These are phyloP conservation scores for Lecanicillium sp. DNA, from an alignment of 2,329 filamentous ascomycete species.

Conservation along the genomic window DNA sequence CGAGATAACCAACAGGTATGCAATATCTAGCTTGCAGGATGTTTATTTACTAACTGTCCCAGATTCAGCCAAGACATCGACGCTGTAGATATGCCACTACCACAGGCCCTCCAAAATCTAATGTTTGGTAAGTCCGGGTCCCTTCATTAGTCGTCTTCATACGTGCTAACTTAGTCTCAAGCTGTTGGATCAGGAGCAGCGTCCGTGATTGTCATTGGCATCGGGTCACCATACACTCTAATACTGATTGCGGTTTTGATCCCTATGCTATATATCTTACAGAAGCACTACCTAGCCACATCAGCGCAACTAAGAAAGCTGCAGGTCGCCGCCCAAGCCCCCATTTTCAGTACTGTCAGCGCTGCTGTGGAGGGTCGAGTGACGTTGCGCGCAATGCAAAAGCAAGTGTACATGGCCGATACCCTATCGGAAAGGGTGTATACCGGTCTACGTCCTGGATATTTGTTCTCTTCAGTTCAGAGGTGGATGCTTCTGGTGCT, in stretches of 20 bases:
- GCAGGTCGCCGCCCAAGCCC: constrained; percentile 3
- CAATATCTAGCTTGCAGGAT: too few relatives aligned
- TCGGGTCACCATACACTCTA: constrained; percentile 3
- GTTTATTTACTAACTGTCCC: too few relatives aligned
- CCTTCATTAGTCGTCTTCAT: too few relatives aligned
- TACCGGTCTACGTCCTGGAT: not conserved
- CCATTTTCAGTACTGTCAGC: constrained; percentile 2
- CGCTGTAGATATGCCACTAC: constrained; percentile 1
- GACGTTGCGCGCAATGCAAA: not conserved
- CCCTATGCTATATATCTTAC: not conserved
- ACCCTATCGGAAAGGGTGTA: not conserved
- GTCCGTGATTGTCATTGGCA: constrained; percentile 3
- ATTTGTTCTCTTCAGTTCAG: constrained; percentile 1
- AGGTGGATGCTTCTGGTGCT: constrained; percentile 1
- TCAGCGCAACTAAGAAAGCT: constrained; percentile 2
- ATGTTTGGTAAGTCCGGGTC: not conserved
- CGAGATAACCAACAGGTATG: constrained; percentile 2
- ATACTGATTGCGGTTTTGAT: not conserved
- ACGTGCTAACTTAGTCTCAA: not conserved
- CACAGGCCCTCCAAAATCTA: constrained; percentile 1
- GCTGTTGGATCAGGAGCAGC: not conserved
- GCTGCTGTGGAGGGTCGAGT: not conserved
- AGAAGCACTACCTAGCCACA: not conserved
- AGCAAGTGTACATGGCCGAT: not conserved
- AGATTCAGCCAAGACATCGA: constrained; percentile 1